These are phyloP conservation scores for Beauveria australis DNA, from an alignment of 2,329 filamentous ascomycete genomes.

Conservation along the genomic window DNA sequence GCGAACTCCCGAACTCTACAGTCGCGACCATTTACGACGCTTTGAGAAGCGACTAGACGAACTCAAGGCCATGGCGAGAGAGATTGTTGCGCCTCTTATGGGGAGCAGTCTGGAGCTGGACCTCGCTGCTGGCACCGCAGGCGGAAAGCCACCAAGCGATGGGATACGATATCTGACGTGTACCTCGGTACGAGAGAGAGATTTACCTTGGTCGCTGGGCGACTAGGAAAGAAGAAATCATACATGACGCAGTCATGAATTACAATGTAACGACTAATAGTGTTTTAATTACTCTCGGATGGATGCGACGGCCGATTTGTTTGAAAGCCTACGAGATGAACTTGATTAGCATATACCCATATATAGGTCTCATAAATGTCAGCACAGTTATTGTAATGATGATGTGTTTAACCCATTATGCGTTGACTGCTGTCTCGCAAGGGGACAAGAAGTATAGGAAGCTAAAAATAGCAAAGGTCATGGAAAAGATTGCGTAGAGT, in stretches of 20 bases:
- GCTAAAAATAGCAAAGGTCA: too few relatives aligned
- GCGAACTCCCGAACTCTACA: constrained; percentile 72
- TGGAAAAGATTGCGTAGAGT: too few relatives aligned
- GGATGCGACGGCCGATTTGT: background rate
- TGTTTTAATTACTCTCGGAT: background rate
- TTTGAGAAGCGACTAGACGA: constrained; percentile 87
- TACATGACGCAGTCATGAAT: background rate
- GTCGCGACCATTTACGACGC: constrained; percentile 71
- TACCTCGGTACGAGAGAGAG: constrained; percentile 38
- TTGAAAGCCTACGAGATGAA: constrained; percentile 1
- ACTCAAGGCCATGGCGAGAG: constrained; percentile 73
- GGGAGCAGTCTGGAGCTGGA: constrained; percentile 78
- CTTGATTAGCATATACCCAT: constrained; percentile 7
- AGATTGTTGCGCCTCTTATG: constrained; percentile 79
- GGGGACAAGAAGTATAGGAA: background rate
- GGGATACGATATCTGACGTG: constrained; percentile 44
- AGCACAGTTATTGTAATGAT: background rate
- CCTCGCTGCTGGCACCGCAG: constrained; percentile 32
- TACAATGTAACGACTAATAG: constrained; percentile 3
- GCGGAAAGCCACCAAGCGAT: constrained; percentile 31
- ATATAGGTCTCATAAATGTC: background rate
- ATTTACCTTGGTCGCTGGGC: constrained; percentile 42
- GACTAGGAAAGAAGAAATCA: constrained; percentile 15
- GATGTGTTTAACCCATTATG: background rate
- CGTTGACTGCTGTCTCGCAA: background rate